Conservation (phyloP, 2,329 filamentous ascomycete genomes). For the Arthrobotrys pseudoclavata region DNA sequence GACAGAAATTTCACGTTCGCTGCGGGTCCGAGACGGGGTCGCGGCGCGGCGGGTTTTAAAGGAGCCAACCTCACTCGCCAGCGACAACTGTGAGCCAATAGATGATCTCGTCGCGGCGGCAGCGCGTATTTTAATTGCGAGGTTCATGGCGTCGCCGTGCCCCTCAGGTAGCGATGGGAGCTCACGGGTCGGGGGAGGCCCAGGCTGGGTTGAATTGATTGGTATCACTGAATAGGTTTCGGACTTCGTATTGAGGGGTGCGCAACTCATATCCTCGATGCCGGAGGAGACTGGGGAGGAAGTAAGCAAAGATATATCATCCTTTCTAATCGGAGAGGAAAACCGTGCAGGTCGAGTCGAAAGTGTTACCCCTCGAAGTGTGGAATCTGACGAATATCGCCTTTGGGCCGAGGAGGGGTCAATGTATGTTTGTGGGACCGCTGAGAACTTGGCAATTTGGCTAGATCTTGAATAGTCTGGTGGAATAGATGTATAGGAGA, state of each 20-base stretch:
- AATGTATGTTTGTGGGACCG: slow-evolving; percentile 1
- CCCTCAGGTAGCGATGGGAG: slow-evolving; percentile 63
- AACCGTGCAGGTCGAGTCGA: slow-evolving; percentile 23
- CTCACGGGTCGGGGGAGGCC: slow-evolving; percentile 62
- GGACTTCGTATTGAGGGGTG: slow-evolving; percentile 18
- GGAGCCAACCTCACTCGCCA: slow-evolving; percentile 45
- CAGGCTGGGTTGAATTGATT: slow-evolving; percentile 60
- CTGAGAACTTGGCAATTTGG: slow-evolving; percentile 9
- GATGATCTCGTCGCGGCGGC: slow-evolving; percentile 48
- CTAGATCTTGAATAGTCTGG: slow-evolving; percentile 13
- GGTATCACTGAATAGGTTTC: slow-evolving; percentile 27
- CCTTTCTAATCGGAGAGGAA: slow-evolving; percentile 35
- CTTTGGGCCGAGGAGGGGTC: slow-evolving; percentile 25
- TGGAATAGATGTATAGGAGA: slow-evolving; percentile 18
- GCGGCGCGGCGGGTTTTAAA: slow-evolving; percentile 40
- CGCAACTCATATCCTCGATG: neutral
- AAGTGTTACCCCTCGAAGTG: slow-evolving; percentile 23
- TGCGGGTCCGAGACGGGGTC: slow-evolving; percentile 28
- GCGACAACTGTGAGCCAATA: slow-evolving; percentile 49
- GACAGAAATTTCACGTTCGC: slow-evolving; percentile 52
- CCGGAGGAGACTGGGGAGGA: slow-evolving; percentile 10
- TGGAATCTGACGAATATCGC: slow-evolving; percentile 51
- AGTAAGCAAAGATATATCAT: slow-evolving; percentile 28
- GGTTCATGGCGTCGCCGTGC: slow-evolving; percentile 57
- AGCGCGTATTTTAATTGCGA: slow-evolving; percentile 57